A percentile compares a stretch with the other conserved stretches of the same genome.
phyloP scores from a whole-genome alignment of 2,329 filamentous ascomycete genomes.

The Penicillium psychrosexuale region DNA sequence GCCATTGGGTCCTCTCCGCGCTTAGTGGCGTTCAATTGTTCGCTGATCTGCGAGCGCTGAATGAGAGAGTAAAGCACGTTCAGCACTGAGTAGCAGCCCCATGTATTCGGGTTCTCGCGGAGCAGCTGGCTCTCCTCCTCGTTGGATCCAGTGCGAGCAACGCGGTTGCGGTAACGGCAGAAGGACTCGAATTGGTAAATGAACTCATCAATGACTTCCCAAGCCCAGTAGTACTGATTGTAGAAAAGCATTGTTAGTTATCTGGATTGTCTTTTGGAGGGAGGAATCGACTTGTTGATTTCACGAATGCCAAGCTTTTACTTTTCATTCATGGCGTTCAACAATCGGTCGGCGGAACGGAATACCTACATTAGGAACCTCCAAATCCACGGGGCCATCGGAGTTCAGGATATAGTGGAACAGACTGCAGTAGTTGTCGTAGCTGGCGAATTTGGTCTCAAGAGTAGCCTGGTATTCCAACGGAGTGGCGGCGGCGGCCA shows the following conservation, averaged over 20 bases:
- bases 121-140: constrained; percentile 90
- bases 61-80: constrained; percentile 99
- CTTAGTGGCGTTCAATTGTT: constrained; percentile 94
- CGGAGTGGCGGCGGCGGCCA: constrained; percentile 87
- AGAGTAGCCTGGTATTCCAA: constrained; percentile 94
- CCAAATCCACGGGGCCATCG: constrained; percentile 95
- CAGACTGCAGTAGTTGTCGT: constrained; percentile 98
- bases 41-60: constrained; percentile 95
- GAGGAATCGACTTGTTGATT: not conserved
- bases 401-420: constrained; percentile 99
- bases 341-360: constrained; percentile 7
- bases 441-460: constrained; percentile 96
- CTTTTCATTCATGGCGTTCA: constrained; percentile 14
- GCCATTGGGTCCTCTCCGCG: constrained; percentile 82
- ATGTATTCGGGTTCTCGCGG: constrained; percentile 95
- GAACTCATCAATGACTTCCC: constrained; percentile 99
- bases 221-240: constrained; percentile 92
- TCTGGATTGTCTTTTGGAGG: not conserved
- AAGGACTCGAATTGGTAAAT: constrained; percentile 99
- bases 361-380: constrained; percentile 83
- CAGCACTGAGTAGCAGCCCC: constrained; percentile 98
- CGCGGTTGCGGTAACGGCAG: constrained; percentile 90
- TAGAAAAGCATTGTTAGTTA: constrained; percentile 12
- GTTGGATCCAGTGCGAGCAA: constrained; percentile 76
- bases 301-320: constrained; percentile 13